A percentile compares a stretch with the other conserved stretches of the same genome.
Evolutionary conservation across 2,329 filamentous ascomycete genomes (phyloP).

Genomic region (Nigrospora osmanthi): DNA sequence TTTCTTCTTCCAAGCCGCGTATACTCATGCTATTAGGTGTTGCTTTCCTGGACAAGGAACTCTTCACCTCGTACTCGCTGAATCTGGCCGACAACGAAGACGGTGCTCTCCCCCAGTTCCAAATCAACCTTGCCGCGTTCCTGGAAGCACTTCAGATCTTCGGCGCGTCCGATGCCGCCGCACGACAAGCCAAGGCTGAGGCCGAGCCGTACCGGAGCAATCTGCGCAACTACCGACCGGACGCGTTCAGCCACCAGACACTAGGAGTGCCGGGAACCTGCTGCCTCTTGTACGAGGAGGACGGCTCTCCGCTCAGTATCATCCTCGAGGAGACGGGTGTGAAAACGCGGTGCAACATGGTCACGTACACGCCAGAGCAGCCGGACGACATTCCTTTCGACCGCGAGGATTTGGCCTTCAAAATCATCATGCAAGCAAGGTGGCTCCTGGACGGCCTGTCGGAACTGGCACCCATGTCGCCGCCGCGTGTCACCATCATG

Average conservation of each 20-base stretch:
- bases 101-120: slow-evolving; percentile 60
- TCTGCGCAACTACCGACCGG: slow-evolving; percentile 52
- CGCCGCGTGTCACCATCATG: slow-evolving; percentile 61
- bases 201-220: slow-evolving; percentile 55
- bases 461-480: slow-evolving; percentile 64
- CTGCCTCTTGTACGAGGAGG: slow-evolving; percentile 66
- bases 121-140: slow-evolving; percentile 78
- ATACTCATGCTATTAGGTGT: slow-evolving; percentile 38
- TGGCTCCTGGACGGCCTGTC: slow-evolving; percentile 65
- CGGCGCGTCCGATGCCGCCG: slow-evolving; percentile 65
- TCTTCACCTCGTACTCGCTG: slow-evolving; percentile 82
- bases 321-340: slow-evolving; percentile 81
- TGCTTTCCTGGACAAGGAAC: slow-evolving; percentile 77
- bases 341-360: slow-evolving; percentile 82
- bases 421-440: slow-evolving; percentile 84
- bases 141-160: slow-evolving; percentile 96
- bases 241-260: slow-evolving; percentile 76
- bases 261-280: slow-evolving; percentile 82
- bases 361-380: slow-evolving; percentile 73
- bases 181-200: slow-evolving; percentile 49
- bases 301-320: slow-evolving; percentile 74
- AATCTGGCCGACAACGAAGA: slow-evolving; percentile 39
- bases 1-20: neutral
- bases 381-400: slow-evolving; percentile 84
- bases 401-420: slow-evolving; percentile 71